phyloP scores from a whole-genome alignment of 75 land plant genomes.

The Picea sitchensis region DNA sequence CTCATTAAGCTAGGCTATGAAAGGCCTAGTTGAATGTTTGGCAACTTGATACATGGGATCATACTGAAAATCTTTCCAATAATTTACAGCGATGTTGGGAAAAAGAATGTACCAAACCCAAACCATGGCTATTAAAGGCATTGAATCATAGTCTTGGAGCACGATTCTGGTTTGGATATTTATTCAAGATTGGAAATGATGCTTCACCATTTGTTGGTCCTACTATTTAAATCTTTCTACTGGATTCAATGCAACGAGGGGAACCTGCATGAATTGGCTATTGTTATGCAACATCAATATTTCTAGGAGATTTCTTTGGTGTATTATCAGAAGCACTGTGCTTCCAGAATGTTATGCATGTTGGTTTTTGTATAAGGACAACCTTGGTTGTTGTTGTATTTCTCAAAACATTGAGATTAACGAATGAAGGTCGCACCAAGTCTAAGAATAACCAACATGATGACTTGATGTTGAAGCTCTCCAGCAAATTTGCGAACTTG shows the following conservation, averaged over 20 bases:
- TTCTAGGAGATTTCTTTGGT: conserved; percentile 80
- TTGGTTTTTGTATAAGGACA: conserved; percentile 77
- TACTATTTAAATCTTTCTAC: conserved; percentile 53
- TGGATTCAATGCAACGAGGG: conserved; percentile 85
- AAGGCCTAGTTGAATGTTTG: conserved; percentile 79
- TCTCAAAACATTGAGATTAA: no score
- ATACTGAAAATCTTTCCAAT: conserved; percentile 57
- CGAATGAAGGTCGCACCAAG: no score
- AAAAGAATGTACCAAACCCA: conserved; percentile 56
- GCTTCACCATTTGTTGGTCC: conserved; percentile 93
- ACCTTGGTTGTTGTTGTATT: conserved; percentile 47
- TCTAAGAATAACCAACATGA: no score
- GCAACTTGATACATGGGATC: conserved; percentile 93
- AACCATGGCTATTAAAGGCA: conserved; percentile 90
- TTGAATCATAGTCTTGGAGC: conserved; percentile 70
- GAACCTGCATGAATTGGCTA: conserved; percentile 91
- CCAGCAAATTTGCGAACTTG: no score
- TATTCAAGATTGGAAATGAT: conserved; percentile 79
- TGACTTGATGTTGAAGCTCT: no score
- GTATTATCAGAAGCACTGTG: conserved; percentile 90
- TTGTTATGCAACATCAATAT: conserved; percentile 83
- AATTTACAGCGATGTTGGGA: conserved; percentile 70
- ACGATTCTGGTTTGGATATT: conserved; percentile 33
- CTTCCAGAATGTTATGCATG: conserved; percentile 98
- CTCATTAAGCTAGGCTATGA: conserved; percentile 76